Evolutionary conservation across 495 filamentous ascomycete genomes (phyloP).

Genomic region (Aspergillus ostianus): DNA sequence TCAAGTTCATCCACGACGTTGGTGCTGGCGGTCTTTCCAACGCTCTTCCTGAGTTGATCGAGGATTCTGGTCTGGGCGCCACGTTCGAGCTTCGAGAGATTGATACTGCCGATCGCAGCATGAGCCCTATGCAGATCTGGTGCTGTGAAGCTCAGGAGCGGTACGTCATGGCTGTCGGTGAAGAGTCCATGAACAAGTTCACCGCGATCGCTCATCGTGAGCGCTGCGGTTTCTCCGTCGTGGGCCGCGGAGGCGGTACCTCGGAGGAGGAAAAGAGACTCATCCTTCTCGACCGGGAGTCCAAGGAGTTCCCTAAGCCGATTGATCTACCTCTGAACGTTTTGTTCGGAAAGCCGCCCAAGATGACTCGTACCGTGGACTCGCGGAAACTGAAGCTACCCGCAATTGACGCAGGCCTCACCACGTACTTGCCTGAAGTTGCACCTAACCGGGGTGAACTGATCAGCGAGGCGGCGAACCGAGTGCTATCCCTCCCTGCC

Average conservation of each 20-base stretch:
- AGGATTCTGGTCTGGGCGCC: conserved; percentile 85
- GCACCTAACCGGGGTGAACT: conserved; percentile 56
- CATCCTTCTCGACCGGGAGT: conserved; percentile 79
- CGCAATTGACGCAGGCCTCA: conserved; percentile 67
- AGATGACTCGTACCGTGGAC: conserved; percentile 75
- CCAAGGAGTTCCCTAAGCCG: conserved; percentile 68
- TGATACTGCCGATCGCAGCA: conserved; percentile 81
- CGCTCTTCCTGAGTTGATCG: conserved; percentile 86
- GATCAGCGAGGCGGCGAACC: conserved; percentile 69
- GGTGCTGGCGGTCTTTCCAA: conserved; percentile 94
- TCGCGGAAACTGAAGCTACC: conserved; percentile 68
- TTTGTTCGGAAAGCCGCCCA: conserved; percentile 87
- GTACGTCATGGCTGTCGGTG: conserved; percentile 83
- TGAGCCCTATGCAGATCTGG: conserved; percentile 97
- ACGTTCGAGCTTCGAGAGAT: conserved; percentile 89
- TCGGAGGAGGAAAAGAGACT: conserved; percentile 66
- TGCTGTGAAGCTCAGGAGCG: conserved; percentile 95
- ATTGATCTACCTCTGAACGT: conserved; percentile 91
- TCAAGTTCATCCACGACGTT: conserved; percentile 95
- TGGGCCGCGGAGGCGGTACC: conserved; percentile 68
- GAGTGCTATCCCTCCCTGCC: conserved; percentile 79
- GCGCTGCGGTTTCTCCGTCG: conserved; percentile 90
- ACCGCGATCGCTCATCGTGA: conserved; percentile 80
- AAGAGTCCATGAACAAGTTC: conserved; percentile 77
- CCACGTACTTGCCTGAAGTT: conserved; percentile 60